A percentile compares a stretch with the other conserved stretches of the same genome.
These are phyloP conservation scores for Ceratocystis papillata DNA, from an alignment of 2,329 filamentous ascomycete genomes.

Conservation along the genomic window DNA sequence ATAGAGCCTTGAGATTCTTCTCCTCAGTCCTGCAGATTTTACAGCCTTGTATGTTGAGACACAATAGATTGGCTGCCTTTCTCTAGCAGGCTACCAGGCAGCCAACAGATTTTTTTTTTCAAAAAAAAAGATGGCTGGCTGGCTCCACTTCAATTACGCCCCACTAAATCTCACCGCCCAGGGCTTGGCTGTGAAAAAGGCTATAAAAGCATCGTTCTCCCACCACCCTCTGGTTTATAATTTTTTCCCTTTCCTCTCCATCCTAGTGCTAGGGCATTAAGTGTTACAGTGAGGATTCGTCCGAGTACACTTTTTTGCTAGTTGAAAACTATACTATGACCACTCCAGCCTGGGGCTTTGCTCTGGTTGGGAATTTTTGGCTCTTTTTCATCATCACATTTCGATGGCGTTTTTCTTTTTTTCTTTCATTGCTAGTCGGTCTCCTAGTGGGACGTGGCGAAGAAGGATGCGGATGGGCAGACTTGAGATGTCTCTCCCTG, in stretches of 20 bases:
- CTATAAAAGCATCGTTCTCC: slow-evolving; percentile 32
- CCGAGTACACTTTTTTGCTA: slow-evolving; percentile 67
- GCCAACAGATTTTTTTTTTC: neutral
- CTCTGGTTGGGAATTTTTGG: slow-evolving; percentile 65
- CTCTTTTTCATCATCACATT: slow-evolving; percentile 31
- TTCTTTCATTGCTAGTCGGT: slow-evolving; percentile 36
- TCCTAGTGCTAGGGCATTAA: slow-evolving; percentile 63
- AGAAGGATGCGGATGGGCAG: slow-evolving; percentile 31
- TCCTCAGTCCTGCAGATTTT: neutral
- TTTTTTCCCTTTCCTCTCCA: slow-evolving; percentile 41
- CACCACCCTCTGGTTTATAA: slow-evolving; percentile 24
- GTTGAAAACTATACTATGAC: slow-evolving; percentile 75
- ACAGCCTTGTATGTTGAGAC: too few relatives aligned
- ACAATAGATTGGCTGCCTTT: too few relatives aligned
- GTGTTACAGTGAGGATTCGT: slow-evolving; percentile 71
- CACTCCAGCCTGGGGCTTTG: slow-evolving; percentile 52
- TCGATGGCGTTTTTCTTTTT: slow-evolving; percentile 27
- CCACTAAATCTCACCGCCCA: slow-evolving; percentile 20
- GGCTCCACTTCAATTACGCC: neutral
- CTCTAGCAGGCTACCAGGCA: neutral
- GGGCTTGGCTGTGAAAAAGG: neutral
- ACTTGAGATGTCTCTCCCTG: too few relatives aligned
- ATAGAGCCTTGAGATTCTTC: neutral
- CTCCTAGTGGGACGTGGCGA: slow-evolving; percentile 32
- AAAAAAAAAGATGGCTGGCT: slow-evolving; percentile 1